A percentile compares a stretch with the other conserved stretches of the same genome.
Evolutionary conservation across 2,329 filamentous ascomycete species (phyloP).

Genomic region (Aspergillus neoniger): DNA sequence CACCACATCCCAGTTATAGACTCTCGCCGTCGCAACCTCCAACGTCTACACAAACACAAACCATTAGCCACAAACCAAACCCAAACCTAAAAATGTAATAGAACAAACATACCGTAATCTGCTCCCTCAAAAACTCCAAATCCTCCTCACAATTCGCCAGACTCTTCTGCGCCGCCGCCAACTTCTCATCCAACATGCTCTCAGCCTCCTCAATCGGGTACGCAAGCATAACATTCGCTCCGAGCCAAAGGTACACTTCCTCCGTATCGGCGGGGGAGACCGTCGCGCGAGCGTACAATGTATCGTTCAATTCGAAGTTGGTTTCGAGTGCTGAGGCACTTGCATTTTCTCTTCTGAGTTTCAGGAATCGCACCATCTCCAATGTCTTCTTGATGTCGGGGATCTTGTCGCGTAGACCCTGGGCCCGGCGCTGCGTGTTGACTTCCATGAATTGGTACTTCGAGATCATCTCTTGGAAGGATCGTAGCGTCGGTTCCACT

Average conservation of each 20-base stretch:
- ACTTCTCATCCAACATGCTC: conserved; percentile 72
- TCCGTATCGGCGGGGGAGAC: conserved; percentile 71
- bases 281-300: conserved; percentile 83
- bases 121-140: conserved; percentile 89
- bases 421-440: conserved; percentile 81
- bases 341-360: conserved; percentile 69
- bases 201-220: conserved; percentile 90
- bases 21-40: conserved; percentile 91
- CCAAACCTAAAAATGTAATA: background rate
- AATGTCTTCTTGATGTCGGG: conserved; percentile 96
- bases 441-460: conserved; percentile 99
- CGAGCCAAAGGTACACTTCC: conserved; percentile 97
- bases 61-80: background rate
- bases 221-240: conserved; percentile 95
- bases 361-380: conserved; percentile 84
- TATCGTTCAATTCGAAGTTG: conserved; percentile 95
- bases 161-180: conserved; percentile 76
- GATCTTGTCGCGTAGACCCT: conserved; percentile 87
- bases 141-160: conserved; percentile 92
- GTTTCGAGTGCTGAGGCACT: conserved; percentile 71
- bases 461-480: conserved; percentile 59
- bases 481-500: conserved; percentile 48
- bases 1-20: conserved; percentile 99
- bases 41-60: conserved; percentile 67
- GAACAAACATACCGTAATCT: conserved; percentile 74